Evolutionary conservation across 116 monocot genomes (phyloP), one percentile per base, ranked within the genome.

Genomic region (Cymodocea nodosa): DNA sequence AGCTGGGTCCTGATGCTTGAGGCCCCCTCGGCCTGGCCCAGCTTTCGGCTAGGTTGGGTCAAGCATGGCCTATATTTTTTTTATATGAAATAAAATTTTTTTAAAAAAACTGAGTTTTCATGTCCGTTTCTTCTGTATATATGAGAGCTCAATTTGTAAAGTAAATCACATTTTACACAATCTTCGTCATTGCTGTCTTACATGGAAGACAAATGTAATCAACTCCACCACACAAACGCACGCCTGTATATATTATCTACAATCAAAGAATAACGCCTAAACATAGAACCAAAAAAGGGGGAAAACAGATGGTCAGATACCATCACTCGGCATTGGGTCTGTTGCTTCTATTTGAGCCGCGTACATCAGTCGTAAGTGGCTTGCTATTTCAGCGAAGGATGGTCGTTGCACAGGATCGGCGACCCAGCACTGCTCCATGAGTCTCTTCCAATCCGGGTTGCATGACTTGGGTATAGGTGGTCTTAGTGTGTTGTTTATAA

Each of bases 341-440:
- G 66, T 80, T 95, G 7, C 70, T 40, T 24, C 82, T 87, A 24
- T 30, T 30, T 49, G 64, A 49, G 83, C 85, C 12, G 72, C 74
- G 15, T 82, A 90, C 87, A 95, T 95, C 50, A 78, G 30, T 7
- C 87, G 83, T 11, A 95, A 69, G 16, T 71, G 76, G 39, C 74
- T 59, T 11, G 90, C 85, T 10, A 95, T 83, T 61, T 95, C 85
- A 4, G 85, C 82, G 76, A 95, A 95, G 4, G 90, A 79, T 12
- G 95, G 95, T 48, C 95, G 80, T 14, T 78, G 79, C n/a, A 70
- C 19, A 22, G 95, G 87, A 59, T 95, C 90, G 4, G 87, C 85
- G 4, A 85, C 87, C 90, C 95, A 95, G 39, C 95, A 95, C 50
- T 83, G 83, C 69, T 95, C 95, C 95, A 95, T 95, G 14, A 95